Evolutionary conservation across 495 filamentous ascomycete species (phyloP), one percentile per base, ranked within the genome.

Genomic region (Penicillium daleae): DNA sequence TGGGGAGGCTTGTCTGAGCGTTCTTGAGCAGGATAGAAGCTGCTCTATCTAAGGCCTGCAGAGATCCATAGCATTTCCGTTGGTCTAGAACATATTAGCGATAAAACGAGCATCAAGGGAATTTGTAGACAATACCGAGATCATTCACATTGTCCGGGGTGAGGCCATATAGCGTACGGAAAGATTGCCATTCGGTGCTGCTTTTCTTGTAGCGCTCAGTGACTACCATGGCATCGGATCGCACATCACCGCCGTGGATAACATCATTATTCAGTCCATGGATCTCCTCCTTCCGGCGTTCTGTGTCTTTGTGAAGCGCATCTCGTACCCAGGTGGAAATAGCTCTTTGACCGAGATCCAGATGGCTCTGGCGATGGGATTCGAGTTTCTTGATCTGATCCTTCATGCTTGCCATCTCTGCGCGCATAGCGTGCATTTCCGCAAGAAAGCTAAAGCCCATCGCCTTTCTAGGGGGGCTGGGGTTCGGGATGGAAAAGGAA

Each of bases 221-320:
- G 26, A 53, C 60, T 40, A 63, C 60, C 46, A 53, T 53, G 7
- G 21, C 54, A 48, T 63, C 55, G 32, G 26, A 33, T 35, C 46
- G 48, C 19, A 63, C 35, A 44, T 58, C 37, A n/a, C 55, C 61
- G 29, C 42, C 46, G 54, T 63, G 9, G n/a, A 62, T 62, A 22
- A 42, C 42, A 31, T 53, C 46, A 21, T 44, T 51, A 17, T 58
- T 48, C 2, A 63, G 21, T 54, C 48, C 21, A 33, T 12, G 24
- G 46, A 54, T 17, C n/a, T 48, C 4, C 22, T 57, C 22, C 21
- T 51, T 57, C 31, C 13, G 42, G 33, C 29, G 19, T 52, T 58
- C 33, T 52, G 55, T 53, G n/a, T 52, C 33, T 58, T 53, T 58
- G 6, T 9, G 3, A 2, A 46, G 17, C 26, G 55, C 55, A 54